A percentile compares a stretch with the other conserved stretches of the same genome.
Conservation (phyloP, 129 eudicot genomes). For the carrot (Daucus carota) region DH1_v3.0 NC_030382.2:23501501-23502000, state of each 20-base stretch:
- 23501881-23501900: neutral
- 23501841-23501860: neutral
- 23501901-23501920: neutral
- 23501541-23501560: conserved; percentile 98
- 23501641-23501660: neutral
- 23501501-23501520: conserved; percentile 96
- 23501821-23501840: neutral
- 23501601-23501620: conserved; percentile 58
- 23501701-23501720: neutral
- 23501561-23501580: conserved; percentile 89
- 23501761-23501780: neutral
- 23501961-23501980: neutral
- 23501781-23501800: neutral
- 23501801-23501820: too few species aligned
- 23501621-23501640: neutral
- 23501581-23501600: conserved; percentile 89
- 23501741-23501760: conserved; percentile 13
- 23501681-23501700: neutral
- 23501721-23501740: neutral
- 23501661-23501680: neutral
- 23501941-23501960: neutral
- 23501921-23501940: neutral
- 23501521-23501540: conserved; percentile 76
- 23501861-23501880: neutral
- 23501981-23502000: neutral